These are phyloP conservation scores for Colletotrichum viniferum DNA, from an alignment of 2,329 filamentous ascomycete genomes.

Conservation along the genomic window DNA sequence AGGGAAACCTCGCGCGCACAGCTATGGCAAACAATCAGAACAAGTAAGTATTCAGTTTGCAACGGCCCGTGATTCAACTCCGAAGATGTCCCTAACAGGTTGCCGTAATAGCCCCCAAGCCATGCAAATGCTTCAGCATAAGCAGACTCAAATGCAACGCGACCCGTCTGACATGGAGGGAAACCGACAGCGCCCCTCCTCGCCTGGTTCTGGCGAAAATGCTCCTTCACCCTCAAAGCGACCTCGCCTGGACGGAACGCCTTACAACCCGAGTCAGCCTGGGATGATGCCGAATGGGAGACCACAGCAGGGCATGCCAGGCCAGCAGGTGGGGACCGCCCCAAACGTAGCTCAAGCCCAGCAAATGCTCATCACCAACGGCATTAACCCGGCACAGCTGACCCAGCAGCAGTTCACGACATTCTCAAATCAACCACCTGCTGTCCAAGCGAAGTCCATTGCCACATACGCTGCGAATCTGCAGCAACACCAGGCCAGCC, in stretches of 20 bases:
- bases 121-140: constrained; percentile 74
- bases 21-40: constrained; percentile 81
- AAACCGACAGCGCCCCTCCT: constrained; percentile 79
- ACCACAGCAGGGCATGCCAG: constrained; percentile 73
- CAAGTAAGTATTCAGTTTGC: constrained; percentile 55
- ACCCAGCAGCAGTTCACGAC: constrained; percentile 77
- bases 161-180: constrained; percentile 88
- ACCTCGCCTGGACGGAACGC: constrained; percentile 74
- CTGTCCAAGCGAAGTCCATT: constrained; percentile 80
- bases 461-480: constrained; percentile 87
- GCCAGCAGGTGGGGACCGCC: constrained; percentile 66
- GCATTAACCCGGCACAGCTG: constrained; percentile 77
- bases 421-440: constrained; percentile 58
- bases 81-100: constrained; percentile 11
- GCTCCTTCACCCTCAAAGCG: constrained; percentile 92
- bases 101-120: constrained; percentile 60
- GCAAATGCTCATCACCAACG: constrained; percentile 69
- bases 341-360: constrained; percentile 56
- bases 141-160: constrained; percentile 84
- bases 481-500: constrained; percentile 79
- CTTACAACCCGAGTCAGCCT: constrained; percentile 74
- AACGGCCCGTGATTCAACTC: not conserved
- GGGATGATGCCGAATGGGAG: constrained; percentile 77
- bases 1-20: constrained; percentile 69
- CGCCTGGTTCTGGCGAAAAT: constrained; percentile 83